Conservation (phyloP, 2,329 filamentous ascomycete species). For the Ophiocordyceps camponoti-leonardi region DNA sequence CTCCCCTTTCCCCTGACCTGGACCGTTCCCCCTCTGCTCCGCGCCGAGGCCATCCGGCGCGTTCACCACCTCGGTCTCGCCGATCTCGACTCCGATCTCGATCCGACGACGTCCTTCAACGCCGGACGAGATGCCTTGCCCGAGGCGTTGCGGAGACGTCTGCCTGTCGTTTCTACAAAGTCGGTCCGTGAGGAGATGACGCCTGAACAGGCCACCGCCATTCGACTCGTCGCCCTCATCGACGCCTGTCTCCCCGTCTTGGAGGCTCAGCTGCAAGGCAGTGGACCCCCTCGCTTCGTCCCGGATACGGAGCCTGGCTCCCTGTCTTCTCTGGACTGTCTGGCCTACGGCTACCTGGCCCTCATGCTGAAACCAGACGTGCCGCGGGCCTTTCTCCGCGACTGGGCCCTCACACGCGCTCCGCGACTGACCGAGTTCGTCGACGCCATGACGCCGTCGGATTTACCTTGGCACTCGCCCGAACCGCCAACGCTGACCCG, state of each 20-base stretch:
- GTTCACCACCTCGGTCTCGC: conserved; percentile 56
- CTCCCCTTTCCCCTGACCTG: conserved; percentile 81
- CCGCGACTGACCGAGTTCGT: conserved; percentile 15
- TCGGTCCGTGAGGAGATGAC: conserved; percentile 46
- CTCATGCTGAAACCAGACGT: conserved; percentile 43
- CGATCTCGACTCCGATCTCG: conserved; percentile 44
- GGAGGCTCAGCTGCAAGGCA: conserved; percentile 30
- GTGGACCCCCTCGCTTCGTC: conserved; percentile 15
- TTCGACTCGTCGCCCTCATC: conserved; percentile 59
- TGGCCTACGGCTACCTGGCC: conserved; percentile 64
- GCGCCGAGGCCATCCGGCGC: conserved; percentile 49
- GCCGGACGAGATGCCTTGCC: conserved; percentile 20
- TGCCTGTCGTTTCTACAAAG: conserved; percentile 27
- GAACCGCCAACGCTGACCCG: conserved; percentile 7
- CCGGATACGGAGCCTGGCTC: not conserved
- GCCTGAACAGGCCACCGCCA: conserved; percentile 54
- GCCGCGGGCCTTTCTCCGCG: conserved; percentile 22
- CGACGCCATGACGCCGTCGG: conserved; percentile 10
- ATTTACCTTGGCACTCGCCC: conserved; percentile 12
- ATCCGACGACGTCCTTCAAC: conserved; percentile 16
- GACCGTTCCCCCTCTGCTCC: conserved; percentile 59
- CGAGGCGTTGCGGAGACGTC: conserved; percentile 20
- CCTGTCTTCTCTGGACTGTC: conserved; percentile 45
- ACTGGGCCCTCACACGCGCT: conserved; percentile 19
- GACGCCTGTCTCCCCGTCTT: conserved; percentile 56